A percentile compares a stretch with the other conserved stretches of the same genome.
These are phyloP conservation scores for Colletotrichum noveboracense DNA, from an alignment of 2,329 filamentous ascomycete species.

Conservation along the genomic window DNA sequence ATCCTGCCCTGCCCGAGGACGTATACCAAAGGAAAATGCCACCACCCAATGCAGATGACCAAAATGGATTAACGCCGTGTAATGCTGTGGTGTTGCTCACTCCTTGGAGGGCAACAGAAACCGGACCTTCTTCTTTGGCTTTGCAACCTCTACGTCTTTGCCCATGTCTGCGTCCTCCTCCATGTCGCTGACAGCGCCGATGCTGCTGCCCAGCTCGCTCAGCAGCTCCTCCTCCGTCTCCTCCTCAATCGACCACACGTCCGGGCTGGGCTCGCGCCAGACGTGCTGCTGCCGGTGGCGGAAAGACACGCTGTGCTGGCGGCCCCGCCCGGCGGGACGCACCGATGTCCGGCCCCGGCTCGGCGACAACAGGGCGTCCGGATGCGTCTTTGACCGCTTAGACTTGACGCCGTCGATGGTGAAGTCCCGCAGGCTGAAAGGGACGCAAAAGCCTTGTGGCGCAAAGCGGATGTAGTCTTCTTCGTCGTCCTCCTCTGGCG, in stretches of 20 bases:
- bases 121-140: slow-evolving; percentile 61
- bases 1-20: background rate
- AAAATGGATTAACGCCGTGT: background rate
- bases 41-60: slow-evolving; percentile 27
- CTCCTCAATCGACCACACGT: slow-evolving; percentile 66
- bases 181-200: slow-evolving; percentile 32
- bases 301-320: slow-evolving; percentile 31
- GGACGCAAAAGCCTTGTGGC: slow-evolving; percentile 41
- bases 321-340: slow-evolving; percentile 32
- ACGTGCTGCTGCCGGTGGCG: slow-evolving; percentile 49
- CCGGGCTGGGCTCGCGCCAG: slow-evolving; percentile 64
- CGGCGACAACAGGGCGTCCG: slow-evolving; percentile 37
- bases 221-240: slow-evolving; percentile 60
- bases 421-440: slow-evolving; percentile 48
- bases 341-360: slow-evolving; percentile 28
- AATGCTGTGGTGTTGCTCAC: slow-evolving; percentile 13
- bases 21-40: slow-evolving; percentile 22
- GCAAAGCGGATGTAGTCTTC: slow-evolving; percentile 57
- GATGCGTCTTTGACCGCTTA: slow-evolving; percentile 30
- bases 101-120: slow-evolving; percentile 56
- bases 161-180: slow-evolving; percentile 25
- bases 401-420: slow-evolving; percentile 39
- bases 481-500: slow-evolving; percentile 49
- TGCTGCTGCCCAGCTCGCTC: slow-evolving; percentile 44
- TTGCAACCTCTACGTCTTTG: slow-evolving; percentile 46